phyloP scores from a whole-genome alignment of 257 asterid species.

The Solanum virginianum region DNA sequence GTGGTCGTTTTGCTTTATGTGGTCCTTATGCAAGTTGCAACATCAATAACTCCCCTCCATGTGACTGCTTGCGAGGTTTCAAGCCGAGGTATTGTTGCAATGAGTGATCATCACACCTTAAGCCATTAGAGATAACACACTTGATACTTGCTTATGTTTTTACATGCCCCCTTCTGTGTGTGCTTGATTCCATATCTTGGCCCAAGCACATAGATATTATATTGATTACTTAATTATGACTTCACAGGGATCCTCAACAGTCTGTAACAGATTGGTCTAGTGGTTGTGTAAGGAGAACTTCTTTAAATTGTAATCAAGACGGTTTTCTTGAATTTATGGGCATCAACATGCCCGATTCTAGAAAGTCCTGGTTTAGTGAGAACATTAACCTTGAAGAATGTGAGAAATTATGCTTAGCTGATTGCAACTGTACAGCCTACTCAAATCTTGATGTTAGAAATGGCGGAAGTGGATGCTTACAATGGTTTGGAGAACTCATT shows the following conservation, averaged over 20 bases:
- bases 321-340: slow-evolving; percentile 6
- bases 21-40: slow-evolving; percentile 11
- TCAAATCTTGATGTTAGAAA: slow-evolving; percentile 2
- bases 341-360: slow-evolving; percentile 15
- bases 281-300: slow-evolving; percentile 17
- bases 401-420: background rate
- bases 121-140: background rate
- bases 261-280: slow-evolving; percentile 9
- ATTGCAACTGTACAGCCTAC: slow-evolving; percentile 8
- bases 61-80: slow-evolving; percentile 16
- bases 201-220: background rate
- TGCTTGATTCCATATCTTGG: background rate
- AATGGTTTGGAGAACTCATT: slow-evolving; percentile 14
- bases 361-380: background rate
- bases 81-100: slow-evolving; percentile 1
- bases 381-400: slow-evolving; percentile 17
- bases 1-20: slow-evolving; percentile 12
- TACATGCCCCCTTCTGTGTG: background rate
- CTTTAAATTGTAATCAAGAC: slow-evolving; percentile 12
- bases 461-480: slow-evolving; percentile 18
- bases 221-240: background rate
- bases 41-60: background rate
- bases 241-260: slow-evolving; percentile 3
- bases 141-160: slow-evolving; percentile 1
- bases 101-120: background rate